Percentiles rank a stretch among this genome's conserved stretches.
Evolutionary conservation across 345 rosid species (phyloP).

Genomic region (Lepidium sativum): DNA sequence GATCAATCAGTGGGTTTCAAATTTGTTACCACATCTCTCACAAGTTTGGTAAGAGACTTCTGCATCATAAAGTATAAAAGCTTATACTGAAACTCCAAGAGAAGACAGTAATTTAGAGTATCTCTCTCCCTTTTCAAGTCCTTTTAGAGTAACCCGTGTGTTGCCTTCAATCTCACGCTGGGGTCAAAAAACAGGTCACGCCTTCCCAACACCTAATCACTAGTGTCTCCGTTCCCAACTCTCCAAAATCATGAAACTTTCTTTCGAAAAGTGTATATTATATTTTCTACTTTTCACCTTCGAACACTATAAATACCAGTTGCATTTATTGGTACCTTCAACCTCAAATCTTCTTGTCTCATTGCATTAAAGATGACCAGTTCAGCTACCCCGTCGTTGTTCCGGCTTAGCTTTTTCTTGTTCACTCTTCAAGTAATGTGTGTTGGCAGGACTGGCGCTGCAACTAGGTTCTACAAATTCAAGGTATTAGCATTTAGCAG

Average conservation of each 20-base stretch:
- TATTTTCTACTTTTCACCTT: background rate
- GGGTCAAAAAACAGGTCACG: slow-evolving; percentile 49
- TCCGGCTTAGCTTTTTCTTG: slow-evolving; percentile 31
- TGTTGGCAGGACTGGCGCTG: slow-evolving; percentile 31
- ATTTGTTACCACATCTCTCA: background rate
- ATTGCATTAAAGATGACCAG: slow-evolving; percentile 28
- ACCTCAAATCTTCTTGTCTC: background rate
- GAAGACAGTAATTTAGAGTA: background rate
- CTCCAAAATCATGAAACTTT: slow-evolving; percentile 48
- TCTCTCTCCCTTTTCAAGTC: background rate
- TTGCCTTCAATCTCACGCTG: slow-evolving; percentile 38
- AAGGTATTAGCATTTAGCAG: slow-evolving; percentile 43
- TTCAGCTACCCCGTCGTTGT: slow-evolving; percentile 19
- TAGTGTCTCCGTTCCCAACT: slow-evolving; percentile 33
- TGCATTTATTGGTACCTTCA: background rate
- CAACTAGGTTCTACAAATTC: slow-evolving; percentile 69
- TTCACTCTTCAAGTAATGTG: slow-evolving; percentile 25
- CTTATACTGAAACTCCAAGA: slow-evolving; percentile 14
- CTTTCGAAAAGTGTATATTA: slow-evolving; percentile 24
- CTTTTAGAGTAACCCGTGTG: slow-evolving; percentile 23
- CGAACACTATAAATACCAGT: slow-evolving; percentile 16
- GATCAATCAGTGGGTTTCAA: background rate
- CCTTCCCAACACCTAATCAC: slow-evolving; percentile 48
- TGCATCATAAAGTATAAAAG: slow-evolving; percentile 10
- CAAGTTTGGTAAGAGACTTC: slow-evolving; percentile 1